A percentile compares a stretch with the other conserved stretches of the same genome.
phyloP scores from a whole-genome alignment of 148 eudicot species.

The Cornus suecica region DNA sequence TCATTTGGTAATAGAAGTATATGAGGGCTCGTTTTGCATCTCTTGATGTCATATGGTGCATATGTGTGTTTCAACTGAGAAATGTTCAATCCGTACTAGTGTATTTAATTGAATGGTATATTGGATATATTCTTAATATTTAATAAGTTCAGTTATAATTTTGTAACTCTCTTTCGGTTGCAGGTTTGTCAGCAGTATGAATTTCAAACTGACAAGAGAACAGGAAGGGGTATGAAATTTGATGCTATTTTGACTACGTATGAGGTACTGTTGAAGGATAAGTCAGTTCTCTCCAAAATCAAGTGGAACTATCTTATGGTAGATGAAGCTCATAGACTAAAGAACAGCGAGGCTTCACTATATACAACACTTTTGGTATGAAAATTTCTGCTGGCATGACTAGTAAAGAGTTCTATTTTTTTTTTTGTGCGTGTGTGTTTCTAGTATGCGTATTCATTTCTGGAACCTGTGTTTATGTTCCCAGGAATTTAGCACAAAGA shows the following conservation, averaged over 20 bases:
- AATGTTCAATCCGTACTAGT: neutral
- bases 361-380: slow-evolving; percentile 80
- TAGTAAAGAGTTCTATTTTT: slow-evolving; percentile 4
- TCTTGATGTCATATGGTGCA: neutral
- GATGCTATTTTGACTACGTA: slow-evolving; percentile 90
- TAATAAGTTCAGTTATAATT: neutral
- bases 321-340: slow-evolving; percentile 98
- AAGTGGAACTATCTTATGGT: slow-evolving; percentile 99
- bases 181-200: slow-evolving; percentile 99
- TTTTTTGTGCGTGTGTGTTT: neutral
- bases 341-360: slow-evolving; percentile 93
- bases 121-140: neutral
- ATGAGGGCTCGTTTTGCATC: neutral
- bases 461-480: slow-evolving; percentile 5
- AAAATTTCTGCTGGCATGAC: slow-evolving; percentile 3
- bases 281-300: slow-evolving; percentile 81
- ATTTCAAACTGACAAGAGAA: slow-evolving; percentile 70
- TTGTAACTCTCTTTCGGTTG: slow-evolving; percentile 13
- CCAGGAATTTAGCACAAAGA: slow-evolving; percentile 97
- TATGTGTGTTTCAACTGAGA: too few relatives aligned
- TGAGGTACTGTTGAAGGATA: slow-evolving; percentile 94
- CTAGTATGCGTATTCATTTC: neutral
- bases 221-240: slow-evolving; percentile 66
- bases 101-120: too few relatives aligned
- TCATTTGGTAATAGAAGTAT: neutral